These are phyloP conservation scores for Babesia bovis DNA, from an alignment of 169 alveolate genomes.

Conservation along the genomic window DNA sequence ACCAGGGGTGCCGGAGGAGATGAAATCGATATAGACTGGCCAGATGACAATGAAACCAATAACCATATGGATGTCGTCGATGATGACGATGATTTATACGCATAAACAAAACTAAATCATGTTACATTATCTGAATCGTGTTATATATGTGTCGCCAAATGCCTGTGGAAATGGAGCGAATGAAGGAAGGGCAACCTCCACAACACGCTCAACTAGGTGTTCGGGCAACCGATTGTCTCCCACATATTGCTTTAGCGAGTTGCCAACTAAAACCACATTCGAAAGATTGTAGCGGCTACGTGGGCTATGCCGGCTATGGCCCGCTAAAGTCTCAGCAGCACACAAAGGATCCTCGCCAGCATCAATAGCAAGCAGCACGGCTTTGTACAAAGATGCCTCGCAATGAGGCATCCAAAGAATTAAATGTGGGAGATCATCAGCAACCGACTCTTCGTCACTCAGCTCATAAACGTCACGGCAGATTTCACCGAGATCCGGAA, in stretches of 20 bases:
- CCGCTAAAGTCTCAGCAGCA: constrained; percentile 26
- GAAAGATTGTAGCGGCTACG: constrained; percentile 10
- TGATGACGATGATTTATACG: constrained; percentile 77
- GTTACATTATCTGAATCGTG: constrained; percentile 6
- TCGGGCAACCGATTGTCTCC: constrained; percentile 17
- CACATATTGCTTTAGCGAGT: constrained; percentile 34
- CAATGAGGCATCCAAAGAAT: constrained; percentile 71
- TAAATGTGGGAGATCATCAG: constrained; percentile 9
- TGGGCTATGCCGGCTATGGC: background rate
- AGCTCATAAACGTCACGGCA: background rate
- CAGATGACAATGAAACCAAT: constrained; percentile 77
- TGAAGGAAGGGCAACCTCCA: constrained; percentile 36
- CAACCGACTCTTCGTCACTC: background rate
- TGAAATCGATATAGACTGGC: constrained; percentile 91
- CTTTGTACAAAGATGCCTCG: constrained; percentile 50
- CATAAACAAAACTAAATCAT: constrained; percentile 32
- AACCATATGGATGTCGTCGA: constrained; percentile 64
- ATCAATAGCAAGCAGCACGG: constrained; percentile 31
- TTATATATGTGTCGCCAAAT: constrained; percentile 56
- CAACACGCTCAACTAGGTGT: constrained; percentile 1
- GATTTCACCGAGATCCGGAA: background rate
- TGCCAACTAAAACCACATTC: constrained; percentile 46
- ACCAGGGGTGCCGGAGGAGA: constrained; percentile 83
- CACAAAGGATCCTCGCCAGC: constrained; percentile 34
- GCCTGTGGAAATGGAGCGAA: constrained; percentile 55